Evolutionary conservation across 73 alveolate genomes (phyloP).

Genomic region (Uronychia setigera): DNA sequence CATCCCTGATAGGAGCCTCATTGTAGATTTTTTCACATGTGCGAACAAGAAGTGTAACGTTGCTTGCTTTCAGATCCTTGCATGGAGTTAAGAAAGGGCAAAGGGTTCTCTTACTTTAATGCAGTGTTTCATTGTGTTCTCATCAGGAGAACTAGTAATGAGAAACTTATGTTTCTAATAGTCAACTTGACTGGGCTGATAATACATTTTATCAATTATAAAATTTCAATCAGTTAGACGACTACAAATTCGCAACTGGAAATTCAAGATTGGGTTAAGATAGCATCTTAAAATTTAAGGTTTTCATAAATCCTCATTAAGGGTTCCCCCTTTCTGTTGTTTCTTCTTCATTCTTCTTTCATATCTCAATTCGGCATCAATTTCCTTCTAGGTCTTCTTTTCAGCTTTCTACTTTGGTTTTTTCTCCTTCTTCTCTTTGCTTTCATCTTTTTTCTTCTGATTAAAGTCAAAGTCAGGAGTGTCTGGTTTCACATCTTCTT

Average conservation of each 20-base stretch:
- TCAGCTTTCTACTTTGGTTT: no score
- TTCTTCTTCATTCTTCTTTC: neutral
- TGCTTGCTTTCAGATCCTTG: constrained; percentile 35
- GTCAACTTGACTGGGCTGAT: constrained; percentile 37
- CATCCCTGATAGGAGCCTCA: constrained; percentile 27
- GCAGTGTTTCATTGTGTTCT: constrained; percentile 41
- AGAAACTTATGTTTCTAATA: constrained; percentile 35
- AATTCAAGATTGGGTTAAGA: neutral
- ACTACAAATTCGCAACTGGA: no score
- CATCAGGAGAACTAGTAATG: constrained; percentile 42
- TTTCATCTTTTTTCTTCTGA: no score
- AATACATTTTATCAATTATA: constrained; percentile 39
- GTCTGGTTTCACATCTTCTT: no score
- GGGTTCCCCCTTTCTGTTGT: no score
- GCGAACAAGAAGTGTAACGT: constrained; percentile 43
- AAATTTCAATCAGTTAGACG: no score
- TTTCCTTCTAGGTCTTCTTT: neutral
- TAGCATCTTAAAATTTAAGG: neutral
- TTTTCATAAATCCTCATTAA: no score
- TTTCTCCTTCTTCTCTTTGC: no score
- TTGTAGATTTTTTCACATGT: constrained; percentile 57
- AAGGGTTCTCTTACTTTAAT: constrained; percentile 40
- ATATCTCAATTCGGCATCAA: neutral
- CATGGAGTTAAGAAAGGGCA: no score
- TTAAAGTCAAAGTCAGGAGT: no score